Evolutionary conservation across 495 filamentous ascomycete species (phyloP), one percentile per base, ranked within the genome.

Genomic region (Hypoxylon fuscum): DNA sequence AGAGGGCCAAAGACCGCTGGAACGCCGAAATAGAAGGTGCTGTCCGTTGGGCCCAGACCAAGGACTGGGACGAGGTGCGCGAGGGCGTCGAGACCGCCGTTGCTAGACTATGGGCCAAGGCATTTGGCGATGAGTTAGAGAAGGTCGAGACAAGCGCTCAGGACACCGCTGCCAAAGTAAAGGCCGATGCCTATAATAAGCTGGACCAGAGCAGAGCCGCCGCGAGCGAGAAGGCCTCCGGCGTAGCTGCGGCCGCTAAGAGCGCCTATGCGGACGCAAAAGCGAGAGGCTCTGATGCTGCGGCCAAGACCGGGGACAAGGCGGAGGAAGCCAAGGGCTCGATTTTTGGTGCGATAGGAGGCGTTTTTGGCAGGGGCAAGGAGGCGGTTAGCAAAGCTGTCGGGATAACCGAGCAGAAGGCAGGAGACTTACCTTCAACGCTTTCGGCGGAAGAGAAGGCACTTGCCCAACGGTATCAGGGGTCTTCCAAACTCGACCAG

Each of bases 1-100:
- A 92, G 66, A 76, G 84, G 7, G 75, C 88, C 64, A 95, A 95
- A 76, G 88, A 92, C 71, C 74, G 81, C 42, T 95, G 91, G 91
- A 94, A 95, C 68, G 74, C 80, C 37, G 91, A 94, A 74, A 75
- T 94, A 23, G 85, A 90, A 69, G 77, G 75, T 35, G 79, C 86
- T 46, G 87, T 88, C n/a, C 79, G 77, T 43, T 88, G 88, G 83
- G 85, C 83, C 38, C 82, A 89, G 71, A 81, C 76, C n/a, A 84
- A 78, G 58, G 81, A 88, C 64, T 90, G 85, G 85, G 74, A 80
- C 38, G 81, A 79, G 48, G 79, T 84, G 37, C 81, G 87, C 57
- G 83, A 87, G 50, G 73, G 62, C 7, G 69, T 81, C 52, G 84
- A 88, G 68, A 75, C 73, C 15, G 71, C 70, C 2, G 59, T 77